These are phyloP conservation scores for Lipomyces sp. DNA, from an alignment of 805 yeast species.

Conservation along the genomic window DNA sequence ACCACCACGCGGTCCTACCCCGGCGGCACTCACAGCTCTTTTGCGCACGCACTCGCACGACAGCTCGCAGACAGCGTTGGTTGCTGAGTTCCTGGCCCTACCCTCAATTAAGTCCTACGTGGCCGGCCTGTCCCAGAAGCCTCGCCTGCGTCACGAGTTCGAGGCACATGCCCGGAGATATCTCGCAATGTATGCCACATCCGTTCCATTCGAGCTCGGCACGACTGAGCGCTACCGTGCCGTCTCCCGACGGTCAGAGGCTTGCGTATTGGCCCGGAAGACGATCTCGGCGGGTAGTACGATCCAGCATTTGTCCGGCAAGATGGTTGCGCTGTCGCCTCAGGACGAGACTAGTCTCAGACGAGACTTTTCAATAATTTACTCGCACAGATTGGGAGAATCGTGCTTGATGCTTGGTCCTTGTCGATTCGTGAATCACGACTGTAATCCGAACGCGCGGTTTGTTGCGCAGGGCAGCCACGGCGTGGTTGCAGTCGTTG, in stretches of 20 bases:
- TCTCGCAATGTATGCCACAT: constrained; percentile 46
- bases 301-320: constrained; percentile 48
- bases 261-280: constrained; percentile 50
- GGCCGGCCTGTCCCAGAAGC: constrained; percentile 13
- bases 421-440: constrained; percentile 55
- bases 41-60: constrained; percentile 9
- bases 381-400: constrained; percentile 45
- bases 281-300: constrained; percentile 44
- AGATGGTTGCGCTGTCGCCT: constrained; percentile 46
- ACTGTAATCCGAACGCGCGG: constrained; percentile 52
- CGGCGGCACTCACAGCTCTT: constrained; percentile 12
- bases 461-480: constrained; percentile 43
- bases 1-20: constrained; percentile 23
- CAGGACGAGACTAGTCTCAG: constrained; percentile 46
- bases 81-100: constrained; percentile 15
- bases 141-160: constrained; percentile 44
- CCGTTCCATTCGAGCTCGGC: constrained; percentile 51
- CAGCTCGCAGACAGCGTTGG: constrained; percentile 7
- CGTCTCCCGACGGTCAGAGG: constrained; percentile 44
- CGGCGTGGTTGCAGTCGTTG: constrained; percentile 46
- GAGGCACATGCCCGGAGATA: constrained; percentile 48
- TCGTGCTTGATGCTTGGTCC: constrained; percentile 56
- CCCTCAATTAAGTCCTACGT: constrained; percentile 21
- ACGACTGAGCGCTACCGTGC: constrained; percentile 51
- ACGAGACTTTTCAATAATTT: constrained; percentile 52